Evolutionary conservation across 768 basidiomycete species (phyloP), one percentile per base, ranked within the genome.

Genomic region (Leccinum longicurvipes): DNA sequence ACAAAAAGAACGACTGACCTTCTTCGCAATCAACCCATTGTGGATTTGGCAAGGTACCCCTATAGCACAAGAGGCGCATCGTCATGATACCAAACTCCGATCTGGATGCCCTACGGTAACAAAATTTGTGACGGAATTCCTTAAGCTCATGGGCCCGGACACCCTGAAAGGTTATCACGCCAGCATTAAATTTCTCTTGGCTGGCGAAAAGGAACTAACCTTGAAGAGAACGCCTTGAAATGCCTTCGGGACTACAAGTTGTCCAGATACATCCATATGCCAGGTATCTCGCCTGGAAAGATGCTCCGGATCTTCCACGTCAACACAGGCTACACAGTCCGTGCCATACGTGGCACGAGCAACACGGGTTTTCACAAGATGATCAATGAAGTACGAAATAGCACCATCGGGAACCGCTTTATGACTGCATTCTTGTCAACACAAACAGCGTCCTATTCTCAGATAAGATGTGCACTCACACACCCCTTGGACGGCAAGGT

Each of bases 341-440:
- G 76, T 91, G 7, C 82, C 82, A 27, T 79, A 82, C 0, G 77
- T 78, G 50, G 73, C 63, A 55, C 74, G 74, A 11, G 80, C 69
- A 3, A 80, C 71, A 8, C 81, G 76, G 6, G 70, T 69, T 6
- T 72, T 69, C 15, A 82, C 80, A n/a, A 75, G 71, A 55, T 76
- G 34, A 50, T 82, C 78, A 3, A 82, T 32, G 42, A 63, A 68
- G 51, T 59, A 74, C 12, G 64, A 71, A 12, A 73, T 60, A 1
- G 73, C 78, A 0, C 82, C 82, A 55, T 81, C 77, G 0, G 81
- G 77, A 14, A 82, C 81, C 0, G 80, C 81, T 69, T 73, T 80
- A 42, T 69, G 68, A 24, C 59, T 60, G 25, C n/a, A 19, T 1
- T 24, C 6, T 1, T 23, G 19, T 49, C 4, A 34, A 29, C 50